phyloP scores from a whole-genome alignment of 805 yeast genomes.

The Yarrowia hollandica region DNA sequence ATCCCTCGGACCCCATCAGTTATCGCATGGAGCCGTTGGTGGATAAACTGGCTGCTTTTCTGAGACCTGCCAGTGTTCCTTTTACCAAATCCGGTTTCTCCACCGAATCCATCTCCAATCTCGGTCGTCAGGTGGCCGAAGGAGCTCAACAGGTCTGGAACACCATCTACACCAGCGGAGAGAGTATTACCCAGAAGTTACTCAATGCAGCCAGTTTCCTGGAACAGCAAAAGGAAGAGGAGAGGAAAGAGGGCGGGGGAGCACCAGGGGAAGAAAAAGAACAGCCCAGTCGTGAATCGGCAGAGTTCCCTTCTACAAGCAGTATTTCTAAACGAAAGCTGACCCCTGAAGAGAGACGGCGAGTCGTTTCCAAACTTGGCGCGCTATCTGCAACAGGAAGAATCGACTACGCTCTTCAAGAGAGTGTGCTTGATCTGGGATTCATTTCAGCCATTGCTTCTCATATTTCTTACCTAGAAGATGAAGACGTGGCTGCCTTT shows the following conservation, averaged over 20 bases:
- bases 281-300: not conserved
- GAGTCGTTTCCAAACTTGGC: conserved; percentile 47
- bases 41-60: conserved; percentile 47
- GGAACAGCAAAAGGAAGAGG: conserved; percentile 5
- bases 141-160: conserved; percentile 27
- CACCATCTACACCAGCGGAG: conserved; percentile 24
- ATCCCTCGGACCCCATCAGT: conserved; percentile 89
- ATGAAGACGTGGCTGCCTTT: conserved; percentile 78
- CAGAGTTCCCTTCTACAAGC: conserved; percentile 7
- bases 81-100: conserved; percentile 48
- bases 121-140: conserved; percentile 26
- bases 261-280: not conserved
- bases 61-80: conserved; percentile 59
- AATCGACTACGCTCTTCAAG: conserved; percentile 76
- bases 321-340: conserved; percentile 15
- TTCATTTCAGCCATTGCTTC: conserved; percentile 78
- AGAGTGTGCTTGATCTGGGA: conserved; percentile 77
- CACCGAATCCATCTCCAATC: conserved; percentile 36
- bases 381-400: conserved; percentile 56
- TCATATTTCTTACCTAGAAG: conserved; percentile 86
- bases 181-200: conserved; percentile 11
- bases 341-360: conserved; percentile 43
- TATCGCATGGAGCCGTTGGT: conserved; percentile 87
- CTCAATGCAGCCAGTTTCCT: conserved; percentile 1
- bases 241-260: not conserved